Conservation (phyloP, 2,329 filamentous ascomycete genomes). For the Torrubiella hemipterigena region DNA sequence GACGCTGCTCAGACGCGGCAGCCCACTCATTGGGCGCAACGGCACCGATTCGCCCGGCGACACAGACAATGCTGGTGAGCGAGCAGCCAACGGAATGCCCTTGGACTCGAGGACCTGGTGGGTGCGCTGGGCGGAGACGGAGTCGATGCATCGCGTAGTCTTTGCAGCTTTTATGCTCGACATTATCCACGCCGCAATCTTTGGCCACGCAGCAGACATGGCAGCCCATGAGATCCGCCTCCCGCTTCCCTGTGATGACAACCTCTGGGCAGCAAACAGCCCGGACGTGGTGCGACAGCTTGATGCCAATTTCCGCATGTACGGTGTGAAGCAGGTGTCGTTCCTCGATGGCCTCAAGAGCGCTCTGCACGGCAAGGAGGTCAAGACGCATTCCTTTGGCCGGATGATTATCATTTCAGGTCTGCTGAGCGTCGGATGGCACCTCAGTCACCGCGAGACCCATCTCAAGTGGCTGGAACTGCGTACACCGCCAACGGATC, state of each 20-base stretch:
- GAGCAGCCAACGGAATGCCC: constrained; percentile 23
- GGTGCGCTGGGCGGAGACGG: constrained; percentile 80
- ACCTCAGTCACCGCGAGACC: constrained; percentile 76
- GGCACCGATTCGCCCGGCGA: constrained; percentile 70
- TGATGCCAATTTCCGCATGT: constrained; percentile 64
- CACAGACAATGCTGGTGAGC: constrained; percentile 12
- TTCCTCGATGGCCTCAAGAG: constrained; percentile 79
- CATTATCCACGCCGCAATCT: constrained; percentile 82
- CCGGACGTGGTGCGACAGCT: constrained; percentile 66
- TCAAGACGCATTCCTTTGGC: constrained; percentile 78
- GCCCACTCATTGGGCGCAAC: constrained; percentile 70
- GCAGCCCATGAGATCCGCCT: constrained; percentile 80
- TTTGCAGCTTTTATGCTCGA: constrained; percentile 88
- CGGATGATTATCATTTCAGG: constrained; percentile 86
- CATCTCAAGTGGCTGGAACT: constrained; percentile 72
- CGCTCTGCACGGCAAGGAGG: constrained; percentile 68
- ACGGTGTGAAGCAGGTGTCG: constrained; percentile 65
- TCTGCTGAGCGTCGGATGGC: constrained; percentile 82
- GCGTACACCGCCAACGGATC: constrained; percentile 44
- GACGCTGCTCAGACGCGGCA: constrained; percentile 74
- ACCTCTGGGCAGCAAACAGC: constrained; percentile 71
- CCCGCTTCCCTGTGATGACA: constrained; percentile 77
- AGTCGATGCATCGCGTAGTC: constrained; percentile 75
- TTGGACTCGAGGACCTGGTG: constrained; percentile 48
- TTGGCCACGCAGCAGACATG: constrained; percentile 84